phyloP scores from a whole-genome alignment of 2,329 filamentous ascomycete species.

The Chaetomium globosum region DNA sequence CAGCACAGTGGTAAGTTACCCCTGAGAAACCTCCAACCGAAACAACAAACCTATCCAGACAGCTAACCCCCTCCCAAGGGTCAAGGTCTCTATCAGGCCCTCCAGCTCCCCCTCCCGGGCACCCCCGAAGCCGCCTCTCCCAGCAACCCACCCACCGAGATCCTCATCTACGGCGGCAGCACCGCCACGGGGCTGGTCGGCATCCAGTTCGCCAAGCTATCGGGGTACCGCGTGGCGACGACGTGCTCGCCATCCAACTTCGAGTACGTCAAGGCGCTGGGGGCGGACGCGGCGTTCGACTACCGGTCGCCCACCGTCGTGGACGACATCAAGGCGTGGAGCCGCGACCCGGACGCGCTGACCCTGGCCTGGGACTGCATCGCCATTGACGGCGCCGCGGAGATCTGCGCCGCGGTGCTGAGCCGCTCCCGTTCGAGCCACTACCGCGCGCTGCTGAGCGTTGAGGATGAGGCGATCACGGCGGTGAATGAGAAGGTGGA shows the following conservation, averaged over 20 bases:
- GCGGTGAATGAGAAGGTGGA: constrained; percentile 26
- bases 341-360: constrained; percentile 32
- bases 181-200: constrained; percentile 59
- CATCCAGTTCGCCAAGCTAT: constrained; percentile 50
- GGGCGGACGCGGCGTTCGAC: constrained; percentile 53
- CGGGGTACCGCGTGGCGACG: constrained; percentile 46
- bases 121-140: constrained; percentile 38
- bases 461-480: constrained; percentile 21
- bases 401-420: constrained; percentile 41
- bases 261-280: constrained; percentile 46
- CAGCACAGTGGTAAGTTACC: constrained; percentile 44
- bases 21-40: neutral
- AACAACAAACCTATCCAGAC: neutral
- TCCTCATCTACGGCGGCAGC: constrained; percentile 53
- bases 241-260: constrained; percentile 47
- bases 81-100: constrained; percentile 52
- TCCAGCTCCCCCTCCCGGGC: constrained; percentile 44
- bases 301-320: constrained; percentile 42
- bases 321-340: constrained; percentile 32
- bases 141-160: constrained; percentile 37
- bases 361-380: constrained; percentile 46
- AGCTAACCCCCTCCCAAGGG: constrained; percentile 38
- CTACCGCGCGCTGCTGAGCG: constrained; percentile 39
- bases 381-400: constrained; percentile 35
- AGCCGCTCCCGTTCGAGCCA: constrained; percentile 39